A percentile compares a stretch with the other conserved stretches of the same genome.
Evolutionary conservation across 75 land plant species (phyloP).

Genomic region (Cupressus sempervirens): DNA sequence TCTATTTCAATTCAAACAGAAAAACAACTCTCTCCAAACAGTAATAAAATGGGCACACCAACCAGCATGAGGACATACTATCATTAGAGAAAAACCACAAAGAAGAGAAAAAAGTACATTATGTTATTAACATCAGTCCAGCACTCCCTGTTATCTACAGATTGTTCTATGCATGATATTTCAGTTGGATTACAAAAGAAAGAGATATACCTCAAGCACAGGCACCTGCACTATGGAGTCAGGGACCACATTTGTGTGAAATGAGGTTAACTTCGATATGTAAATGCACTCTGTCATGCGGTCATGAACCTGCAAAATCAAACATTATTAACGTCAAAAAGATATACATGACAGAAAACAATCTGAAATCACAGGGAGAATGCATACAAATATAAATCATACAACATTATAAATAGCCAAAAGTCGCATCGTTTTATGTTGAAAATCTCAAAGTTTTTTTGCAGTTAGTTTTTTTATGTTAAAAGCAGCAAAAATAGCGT

Average conservation of each 20-base stretch:
- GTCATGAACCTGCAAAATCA: slow-evolving; percentile 62
- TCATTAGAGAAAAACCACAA: background rate
- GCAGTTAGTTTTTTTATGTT: no score
- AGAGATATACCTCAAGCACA: slow-evolving; percentile 46
- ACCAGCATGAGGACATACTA: background rate
- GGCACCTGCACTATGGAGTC: slow-evolving; percentile 71
- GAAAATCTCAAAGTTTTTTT: no score
- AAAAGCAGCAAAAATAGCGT: no score
- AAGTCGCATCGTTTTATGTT: no score
- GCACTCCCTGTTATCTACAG: background rate
- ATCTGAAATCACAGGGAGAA: no score
- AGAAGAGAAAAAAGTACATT: background rate
- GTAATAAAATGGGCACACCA: background rate
- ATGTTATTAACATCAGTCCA: background rate
- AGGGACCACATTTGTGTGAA: slow-evolving; percentile 61
- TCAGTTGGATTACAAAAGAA: background rate
- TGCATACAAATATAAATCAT: no score
- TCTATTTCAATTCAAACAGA: background rate
- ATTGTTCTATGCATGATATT: background rate
- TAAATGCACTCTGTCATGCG: slow-evolving; percentile 96
- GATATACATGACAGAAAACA: no score
- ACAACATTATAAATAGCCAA: no score
- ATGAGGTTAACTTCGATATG: slow-evolving; percentile 49
- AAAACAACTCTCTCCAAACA: background rate
- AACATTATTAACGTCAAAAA: no score